Base-by-base conservation (phyloP, 805 yeast genomes). In the Monosporozyma servazzii region DNA sequence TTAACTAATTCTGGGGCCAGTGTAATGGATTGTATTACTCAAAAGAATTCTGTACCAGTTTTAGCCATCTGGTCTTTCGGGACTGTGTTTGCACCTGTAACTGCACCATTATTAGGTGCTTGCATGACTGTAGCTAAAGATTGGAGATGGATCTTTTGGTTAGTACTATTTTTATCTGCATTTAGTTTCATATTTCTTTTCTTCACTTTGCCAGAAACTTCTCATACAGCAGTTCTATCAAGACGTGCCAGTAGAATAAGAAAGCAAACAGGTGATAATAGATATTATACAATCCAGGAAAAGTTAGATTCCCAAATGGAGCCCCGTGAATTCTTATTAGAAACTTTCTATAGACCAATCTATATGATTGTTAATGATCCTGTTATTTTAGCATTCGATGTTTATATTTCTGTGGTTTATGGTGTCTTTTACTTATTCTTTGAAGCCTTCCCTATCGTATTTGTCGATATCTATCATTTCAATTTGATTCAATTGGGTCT, bases 1-100 rank as follows among this genome's bases (percentile, higher is more conserved):
- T 57, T 80, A 48, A 73, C 81, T 0, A 77, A 79, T 21, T 83
- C 81, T 37, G 82, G 79, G 51, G 84, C 81, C 9, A 69, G 78
- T 8, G 60, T 79, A 45, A 73, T 76, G 27, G 85, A 80, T 58
- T 72, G 27, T 9, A 64, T 80, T 15, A 23, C 15, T 15, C 30
- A 15, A 13, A 31, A 43, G 5, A 43, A 43, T 9, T 23, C 30
- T 17, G 31, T 29, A 23, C 15, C 18, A 1, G 15, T 25, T 8
- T 43, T 43, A 13, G 37, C 37, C n/a, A 13, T 33, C 5, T 33
- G 37, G 37, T 33, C 37, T 3, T 33, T 33, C 7, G 37, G 37
- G 13, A 33, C 37, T 13, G 37, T 33, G 17, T 33, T 33, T 5
- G 37, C 37, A 13, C 37, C 37, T 13, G 37, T 15, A 5, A 33